phyloP scores from a whole-genome alignment of 208 protist species.

The Herpetomonas samuelpessoai region DNA sequence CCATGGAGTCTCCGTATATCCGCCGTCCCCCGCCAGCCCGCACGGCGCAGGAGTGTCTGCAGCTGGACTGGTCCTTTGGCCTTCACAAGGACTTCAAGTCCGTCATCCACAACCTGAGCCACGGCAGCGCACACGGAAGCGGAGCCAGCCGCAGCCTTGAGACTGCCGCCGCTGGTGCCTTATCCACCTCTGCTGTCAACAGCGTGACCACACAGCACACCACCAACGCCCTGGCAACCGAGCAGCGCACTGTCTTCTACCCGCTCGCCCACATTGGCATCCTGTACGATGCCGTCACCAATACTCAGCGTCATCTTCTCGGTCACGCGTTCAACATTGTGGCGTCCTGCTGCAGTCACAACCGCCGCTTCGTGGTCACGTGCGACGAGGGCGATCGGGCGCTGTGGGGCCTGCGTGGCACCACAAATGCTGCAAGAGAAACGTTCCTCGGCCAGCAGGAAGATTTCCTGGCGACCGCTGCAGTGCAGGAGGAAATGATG shows the following conservation, averaged over 20 bases:
- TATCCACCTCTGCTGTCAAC: background rate
- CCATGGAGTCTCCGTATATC: conserved; percentile 21
- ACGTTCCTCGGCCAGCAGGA: conserved; percentile 10
- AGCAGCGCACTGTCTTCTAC: conserved; percentile 90
- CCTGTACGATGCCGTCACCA: conserved; percentile 87
- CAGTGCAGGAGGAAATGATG: conserved; percentile 43
- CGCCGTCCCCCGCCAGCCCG: conserved; percentile 18
- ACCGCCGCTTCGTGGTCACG: conserved; percentile 91
- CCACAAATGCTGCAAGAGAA: background rate
- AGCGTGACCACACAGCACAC: background rate
- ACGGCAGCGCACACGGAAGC: conserved; percentile 1
- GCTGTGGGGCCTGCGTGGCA: conserved; percentile 18
- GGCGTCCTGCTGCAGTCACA: conserved; percentile 69
- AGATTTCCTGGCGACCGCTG: conserved; percentile 17
- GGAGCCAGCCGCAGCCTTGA: background rate
- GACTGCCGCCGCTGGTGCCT: background rate
- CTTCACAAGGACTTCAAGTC: conserved; percentile 88
- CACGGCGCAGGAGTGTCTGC: conserved; percentile 54
- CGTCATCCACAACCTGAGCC: conserved; percentile 87
- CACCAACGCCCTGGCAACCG: conserved; percentile 3
- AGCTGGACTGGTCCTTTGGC: conserved; percentile 90
- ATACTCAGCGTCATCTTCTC: conserved; percentile 88
- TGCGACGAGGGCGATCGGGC: conserved; percentile 73
- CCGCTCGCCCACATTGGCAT: conserved; percentile 87
- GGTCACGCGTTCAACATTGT: conserved; percentile 89